Conservation (phyloP, 345 rosid species). For the Acer saccharum region DNA sequence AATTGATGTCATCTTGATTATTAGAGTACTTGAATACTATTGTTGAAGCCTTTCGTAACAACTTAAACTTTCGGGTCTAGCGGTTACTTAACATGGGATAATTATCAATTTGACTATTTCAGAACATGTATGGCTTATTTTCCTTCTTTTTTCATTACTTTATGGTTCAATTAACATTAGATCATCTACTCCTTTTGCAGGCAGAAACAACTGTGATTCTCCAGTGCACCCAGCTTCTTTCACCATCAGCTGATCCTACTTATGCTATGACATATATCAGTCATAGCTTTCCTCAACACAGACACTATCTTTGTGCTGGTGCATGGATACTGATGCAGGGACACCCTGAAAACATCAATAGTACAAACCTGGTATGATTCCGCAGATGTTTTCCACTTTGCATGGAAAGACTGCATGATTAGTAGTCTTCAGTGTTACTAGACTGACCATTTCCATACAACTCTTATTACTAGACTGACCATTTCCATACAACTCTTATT, state of each 20-base stretch:
- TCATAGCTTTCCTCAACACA: conserved; percentile 80
- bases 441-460: neutral
- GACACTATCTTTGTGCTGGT: conserved; percentile 92
- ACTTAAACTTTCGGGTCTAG: neutral
- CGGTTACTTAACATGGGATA: neutral
- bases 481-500: conserved; percentile 10
- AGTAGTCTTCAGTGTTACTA: conserved; percentile 4
- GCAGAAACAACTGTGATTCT: conserved; percentile 84
- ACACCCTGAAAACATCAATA: conserved; percentile 87
- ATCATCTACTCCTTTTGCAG: conserved; percentile 40
- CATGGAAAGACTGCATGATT: conserved; percentile 9
- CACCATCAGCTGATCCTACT: conserved; percentile 76
- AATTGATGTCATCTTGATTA: neutral
- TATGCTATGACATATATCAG: conserved; percentile 79
- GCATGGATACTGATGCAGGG: conserved; percentile 96
- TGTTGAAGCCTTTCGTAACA: neutral
- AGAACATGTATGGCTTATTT: neutral
- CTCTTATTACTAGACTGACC: conserved; percentile 6
- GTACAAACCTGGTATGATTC: conserved; percentile 70
- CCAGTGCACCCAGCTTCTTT: conserved; percentile 93
- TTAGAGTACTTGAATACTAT: neutral
- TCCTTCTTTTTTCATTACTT: conserved; percentile 7
- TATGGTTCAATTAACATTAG: conserved; percentile 18
- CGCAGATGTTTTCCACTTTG: conserved; percentile 4
- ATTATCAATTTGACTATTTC: neutral